Percentiles rank a stretch among this genome's conserved stretches.
phyloP scores from a whole-genome alignment of 345 rosid genomes.

The Cardiospermum halicacabum region DNA sequence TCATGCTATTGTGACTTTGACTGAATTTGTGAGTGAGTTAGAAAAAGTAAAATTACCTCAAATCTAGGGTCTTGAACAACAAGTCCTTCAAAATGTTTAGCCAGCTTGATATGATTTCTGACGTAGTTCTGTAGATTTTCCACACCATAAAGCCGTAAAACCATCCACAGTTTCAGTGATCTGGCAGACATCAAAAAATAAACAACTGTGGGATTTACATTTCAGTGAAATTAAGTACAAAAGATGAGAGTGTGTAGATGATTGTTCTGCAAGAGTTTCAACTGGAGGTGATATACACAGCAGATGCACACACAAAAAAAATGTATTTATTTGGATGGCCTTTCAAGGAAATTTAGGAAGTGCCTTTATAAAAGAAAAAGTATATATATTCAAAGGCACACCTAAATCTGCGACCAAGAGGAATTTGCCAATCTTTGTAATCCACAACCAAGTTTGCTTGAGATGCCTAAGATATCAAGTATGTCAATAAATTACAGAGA shows the following conservation, averaged over 20 bases:
- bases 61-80: constrained; percentile 58
- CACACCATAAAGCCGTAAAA: constrained; percentile 72
- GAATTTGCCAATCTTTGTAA: constrained; percentile 96
- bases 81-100: constrained; percentile 56
- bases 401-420: constrained; percentile 97
- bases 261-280: neutral
- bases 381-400: constrained; percentile 27
- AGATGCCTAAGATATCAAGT: constrained; percentile 51
- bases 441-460: constrained; percentile 80
- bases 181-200: constrained; percentile 26
- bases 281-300: neutral
- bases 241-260: neutral
- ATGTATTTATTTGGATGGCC: neutral
- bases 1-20: neutral
- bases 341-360: neutral
- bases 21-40: neutral
- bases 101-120: constrained; percentile 77
- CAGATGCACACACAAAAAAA: neutral
- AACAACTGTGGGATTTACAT: neutral
- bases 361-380: constrained; percentile 12
- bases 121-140: constrained; percentile 60
- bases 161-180: constrained; percentile 93
- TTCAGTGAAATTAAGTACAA: neutral
- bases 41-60: constrained; percentile 46
- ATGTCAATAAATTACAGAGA: neutral